Base-by-base conservation (phyloP, 495 filamentous ascomycete genomes). In the Hypoxylon fragiforme region DNA sequence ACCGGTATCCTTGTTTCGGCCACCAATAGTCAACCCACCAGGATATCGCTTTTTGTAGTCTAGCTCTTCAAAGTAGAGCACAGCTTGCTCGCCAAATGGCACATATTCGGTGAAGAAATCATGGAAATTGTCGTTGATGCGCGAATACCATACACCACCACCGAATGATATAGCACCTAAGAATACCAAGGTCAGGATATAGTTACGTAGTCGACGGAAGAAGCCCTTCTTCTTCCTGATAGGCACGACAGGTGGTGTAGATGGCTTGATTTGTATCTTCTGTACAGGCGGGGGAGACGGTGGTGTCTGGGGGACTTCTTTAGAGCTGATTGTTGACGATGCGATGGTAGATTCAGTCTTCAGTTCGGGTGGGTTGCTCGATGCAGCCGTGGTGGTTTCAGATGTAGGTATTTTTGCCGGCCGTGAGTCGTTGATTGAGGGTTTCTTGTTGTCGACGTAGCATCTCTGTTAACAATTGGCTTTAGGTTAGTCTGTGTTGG, bases 81-180 rank as follows among this genome's bases (percentile, higher is more conserved):
- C 94, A 12, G 85, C 85, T 60, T 96, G 89, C 73, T 98, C 94
- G 44, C 92, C 95, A 52, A 90, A 96, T 2, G 94, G 94, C 5
- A 98, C 72, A 70, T 94, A 98, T 72, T 96, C 92, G 36, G 95
- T 97, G 76, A 98, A 98, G 75, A 97, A 96, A 67, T 98, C 94
- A 69, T 98, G 95, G 79, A 97, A 97, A 70, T 92, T 96, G 75
- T 98, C 94, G 57, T 85, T 94, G 71, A 91, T 84, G 53, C 95
- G 80, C 16, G 94, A 94, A 65, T 95, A 89, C 74, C 88, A 95
- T 40, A 96, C 83, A 39, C 92, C 90, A 51, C 90, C 91, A 49
- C 83, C 92, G 54, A 96, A 98, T 22, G 85, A 84, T 12, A 95
- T 64, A 5, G 80, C 85, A 31, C 85, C 81, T 7, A 95, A 79